Evolutionary conservation across 2,329 filamentous ascomycete species (phyloP).

Genomic region (Neoarthrinium moseri): DNA sequence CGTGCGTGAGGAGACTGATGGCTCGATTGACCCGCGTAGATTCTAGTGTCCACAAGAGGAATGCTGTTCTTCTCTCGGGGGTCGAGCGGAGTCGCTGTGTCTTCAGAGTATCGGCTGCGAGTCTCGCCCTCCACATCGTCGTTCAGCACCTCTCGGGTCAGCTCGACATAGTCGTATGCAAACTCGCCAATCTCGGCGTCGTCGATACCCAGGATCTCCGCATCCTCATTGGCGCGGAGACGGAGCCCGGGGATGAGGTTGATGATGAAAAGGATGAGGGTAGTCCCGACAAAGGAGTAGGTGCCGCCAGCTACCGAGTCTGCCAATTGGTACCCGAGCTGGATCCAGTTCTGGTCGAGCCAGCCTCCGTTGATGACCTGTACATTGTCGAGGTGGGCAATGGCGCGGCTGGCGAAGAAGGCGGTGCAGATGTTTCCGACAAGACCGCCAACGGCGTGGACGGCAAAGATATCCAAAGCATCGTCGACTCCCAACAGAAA

Average conservation of each 20-base stretch:
- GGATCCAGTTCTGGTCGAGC: constrained; percentile 81
- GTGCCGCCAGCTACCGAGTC: constrained; percentile 73
- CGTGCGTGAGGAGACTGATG: no score
- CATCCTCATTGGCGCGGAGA: constrained; percentile 72
- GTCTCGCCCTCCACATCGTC: constrained; percentile 46
- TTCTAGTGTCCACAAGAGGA: constrained; percentile 43
- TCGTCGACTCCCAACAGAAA: constrained; percentile 80
- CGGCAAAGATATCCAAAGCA: constrained; percentile 84
- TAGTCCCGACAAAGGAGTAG: constrained; percentile 78
- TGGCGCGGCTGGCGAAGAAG: constrained; percentile 82
- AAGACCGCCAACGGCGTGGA: constrained; percentile 75
- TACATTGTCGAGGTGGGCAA: constrained; percentile 74
- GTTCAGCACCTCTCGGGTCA: constrained; percentile 50
- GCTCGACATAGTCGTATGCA: constrained; percentile 91
- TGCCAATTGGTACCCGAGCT: constrained; percentile 80
- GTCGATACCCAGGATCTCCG: constrained; percentile 82
- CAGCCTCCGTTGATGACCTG: constrained; percentile 72
- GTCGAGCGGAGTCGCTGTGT: constrained; percentile 31
- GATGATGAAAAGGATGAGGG: constrained; percentile 76
- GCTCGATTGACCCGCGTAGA: constrained; percentile 37
- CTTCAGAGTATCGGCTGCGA: constrained; percentile 39
- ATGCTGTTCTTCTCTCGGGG: constrained; percentile 49
- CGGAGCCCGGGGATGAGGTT: constrained; percentile 75
- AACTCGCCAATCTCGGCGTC: constrained; percentile 92
- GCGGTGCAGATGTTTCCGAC: constrained; percentile 78